Percentiles rank a stretch among this genome's conserved stretches.
phyloP scores from a whole-genome alignment of 768 basidiomycete genomes.

The Chalciporus piperatus region DNA sequence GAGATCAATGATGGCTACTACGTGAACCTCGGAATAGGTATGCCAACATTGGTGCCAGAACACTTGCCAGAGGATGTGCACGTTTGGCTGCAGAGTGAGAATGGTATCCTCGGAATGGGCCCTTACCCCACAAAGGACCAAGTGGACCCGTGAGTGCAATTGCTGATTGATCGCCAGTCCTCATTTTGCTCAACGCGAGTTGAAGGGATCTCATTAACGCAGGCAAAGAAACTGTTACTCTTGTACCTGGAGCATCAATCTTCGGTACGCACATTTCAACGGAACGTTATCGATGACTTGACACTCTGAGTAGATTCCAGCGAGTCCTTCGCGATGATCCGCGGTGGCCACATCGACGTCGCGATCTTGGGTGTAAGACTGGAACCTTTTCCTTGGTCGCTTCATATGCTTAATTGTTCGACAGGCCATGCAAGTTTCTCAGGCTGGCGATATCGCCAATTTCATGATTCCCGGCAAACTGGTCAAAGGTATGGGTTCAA shows the following conservation, averaged over 20 bases:
- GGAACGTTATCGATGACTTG: not conserved
- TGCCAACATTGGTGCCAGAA: constrained; percentile 87
- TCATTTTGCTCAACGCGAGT: constrained; percentile 1
- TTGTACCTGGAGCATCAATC: constrained; percentile 86
- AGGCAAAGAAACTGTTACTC: constrained; percentile 91
- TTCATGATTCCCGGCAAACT: constrained; percentile 98
- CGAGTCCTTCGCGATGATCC: constrained; percentile 97
- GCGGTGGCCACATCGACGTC: constrained; percentile 92
- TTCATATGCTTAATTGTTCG: constrained; percentile 2
- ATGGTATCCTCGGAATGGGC: constrained; percentile 86
- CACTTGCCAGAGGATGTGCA: constrained; percentile 67
- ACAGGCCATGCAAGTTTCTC: constrained; percentile 93
- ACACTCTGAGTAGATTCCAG: constrained; percentile 54
- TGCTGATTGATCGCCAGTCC: not conserved
- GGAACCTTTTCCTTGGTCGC: not conserved
- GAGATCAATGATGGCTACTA: constrained; percentile 87
- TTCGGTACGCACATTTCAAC: constrained; percentile 58
- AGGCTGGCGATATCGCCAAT: constrained; percentile 92
- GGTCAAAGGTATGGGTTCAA: constrained; percentile 58
- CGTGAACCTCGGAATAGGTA: constrained; percentile 88
- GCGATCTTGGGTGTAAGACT: constrained; percentile 83
- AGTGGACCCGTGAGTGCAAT: constrained; percentile 66
- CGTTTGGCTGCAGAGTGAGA: constrained; percentile 92
- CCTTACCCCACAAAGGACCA: constrained; percentile 83
- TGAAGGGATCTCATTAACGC: constrained; percentile 88